Evolutionary conservation across 139 green algal species (phyloP).

Genomic region (Marvania coccoides): DNA sequence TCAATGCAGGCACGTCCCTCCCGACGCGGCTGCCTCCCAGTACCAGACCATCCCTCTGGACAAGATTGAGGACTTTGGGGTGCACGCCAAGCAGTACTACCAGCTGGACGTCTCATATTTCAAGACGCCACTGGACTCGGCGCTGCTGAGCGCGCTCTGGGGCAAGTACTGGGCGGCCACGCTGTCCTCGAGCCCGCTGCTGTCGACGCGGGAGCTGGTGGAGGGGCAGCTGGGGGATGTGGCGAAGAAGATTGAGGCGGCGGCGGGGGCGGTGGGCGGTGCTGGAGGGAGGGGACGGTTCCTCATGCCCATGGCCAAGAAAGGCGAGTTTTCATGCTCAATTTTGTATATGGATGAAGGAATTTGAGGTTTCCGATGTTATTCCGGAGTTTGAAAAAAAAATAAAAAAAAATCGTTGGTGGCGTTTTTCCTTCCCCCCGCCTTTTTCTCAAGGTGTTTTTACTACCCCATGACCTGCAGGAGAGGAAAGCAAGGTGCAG

Average conservation of each 20-base stretch:
- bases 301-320: conserved; percentile 18
- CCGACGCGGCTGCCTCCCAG: conserved; percentile 41
- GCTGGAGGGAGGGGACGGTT: conserved; percentile 6
- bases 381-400: no score
- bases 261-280: conserved; percentile 39
- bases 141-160: conserved; percentile 87
- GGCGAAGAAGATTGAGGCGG: conserved; percentile 87
- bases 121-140: conserved; percentile 79
- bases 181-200: conserved; percentile 70
- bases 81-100: conserved; percentile 73
- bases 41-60: conserved; percentile 97
- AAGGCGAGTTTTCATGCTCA: conserved; percentile 3
- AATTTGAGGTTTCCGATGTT: not conserved
- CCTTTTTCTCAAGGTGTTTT: no score
- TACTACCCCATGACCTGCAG: no score
- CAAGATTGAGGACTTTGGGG: conserved; percentile 99
- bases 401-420: no score
- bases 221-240: conserved; percentile 80
- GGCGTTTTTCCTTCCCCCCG: no score
- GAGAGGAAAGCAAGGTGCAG: conserved; percentile 21
- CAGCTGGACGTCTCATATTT: conserved; percentile 84
- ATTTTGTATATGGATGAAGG: not conserved
- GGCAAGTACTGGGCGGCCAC: conserved; percentile 93
- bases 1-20: no score
- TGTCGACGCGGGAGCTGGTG: conserved; percentile 68